Conservation (phyloP, 2,329 filamentous ascomycete genomes). For the Domatiomyces globalis region DNA sequence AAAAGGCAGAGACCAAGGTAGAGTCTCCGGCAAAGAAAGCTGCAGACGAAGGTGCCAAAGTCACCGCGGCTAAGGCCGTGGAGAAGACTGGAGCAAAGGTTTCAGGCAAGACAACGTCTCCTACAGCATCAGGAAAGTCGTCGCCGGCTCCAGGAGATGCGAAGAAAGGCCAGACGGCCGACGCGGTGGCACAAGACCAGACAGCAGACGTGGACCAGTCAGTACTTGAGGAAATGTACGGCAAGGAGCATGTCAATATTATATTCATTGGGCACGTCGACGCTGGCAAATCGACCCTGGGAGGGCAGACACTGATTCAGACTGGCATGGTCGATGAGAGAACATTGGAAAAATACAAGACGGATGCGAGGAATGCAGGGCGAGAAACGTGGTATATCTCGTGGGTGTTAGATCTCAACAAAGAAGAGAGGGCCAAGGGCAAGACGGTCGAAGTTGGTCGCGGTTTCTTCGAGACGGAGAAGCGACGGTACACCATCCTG, state of each 20-base stretch:
- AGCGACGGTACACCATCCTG: conserved; percentile 87
- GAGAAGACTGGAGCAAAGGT: conserved; percentile 70
- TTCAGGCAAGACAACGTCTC: conserved; percentile 63
- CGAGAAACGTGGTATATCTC: conserved; percentile 98
- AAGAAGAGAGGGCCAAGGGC: conserved; percentile 88
- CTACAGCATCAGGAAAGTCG: conserved; percentile 68
- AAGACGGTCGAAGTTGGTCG: conserved; percentile 97
- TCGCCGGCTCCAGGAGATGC: conserved; percentile 55
- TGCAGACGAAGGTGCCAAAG: conserved; percentile 60
- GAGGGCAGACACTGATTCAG: conserved; percentile 79
- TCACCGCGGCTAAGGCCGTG: conserved; percentile 75
- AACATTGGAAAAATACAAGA: conserved; percentile 96
- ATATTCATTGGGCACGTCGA: conserved; percentile 98
- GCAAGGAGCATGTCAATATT: conserved; percentile 81
- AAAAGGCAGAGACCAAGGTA: conserved; percentile 32
- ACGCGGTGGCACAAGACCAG: conserved; percentile 73
- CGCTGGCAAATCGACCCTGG: conserved; percentile 91
- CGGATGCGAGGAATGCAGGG: conserved; percentile 87
- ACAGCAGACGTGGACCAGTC: conserved; percentile 65
- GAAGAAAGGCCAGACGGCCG: conserved; percentile 54
- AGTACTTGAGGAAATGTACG: conserved; percentile 82
- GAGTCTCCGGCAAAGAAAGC: conserved; percentile 37
- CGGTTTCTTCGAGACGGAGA: conserved; percentile 93
- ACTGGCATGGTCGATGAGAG: conserved; percentile 99
- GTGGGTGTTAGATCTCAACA: conserved; percentile 94